Conservation (phyloP, 2,329 filamentous ascomycete species). For the Colletotrichum tamarilloi region DNA sequence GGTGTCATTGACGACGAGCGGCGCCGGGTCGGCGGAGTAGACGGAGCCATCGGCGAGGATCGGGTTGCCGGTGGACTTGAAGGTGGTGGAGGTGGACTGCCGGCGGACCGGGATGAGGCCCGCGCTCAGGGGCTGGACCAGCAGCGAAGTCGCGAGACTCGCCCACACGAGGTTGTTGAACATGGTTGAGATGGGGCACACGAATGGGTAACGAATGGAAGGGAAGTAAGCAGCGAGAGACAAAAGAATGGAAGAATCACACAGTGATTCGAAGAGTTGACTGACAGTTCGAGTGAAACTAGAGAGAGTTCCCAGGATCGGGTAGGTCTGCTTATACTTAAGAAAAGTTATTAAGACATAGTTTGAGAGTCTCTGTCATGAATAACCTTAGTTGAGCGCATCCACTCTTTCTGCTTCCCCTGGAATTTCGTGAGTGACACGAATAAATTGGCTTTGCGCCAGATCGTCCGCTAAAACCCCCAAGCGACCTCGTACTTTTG, state of each 20-base stretch:
- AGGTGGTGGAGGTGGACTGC: conserved; percentile 36
- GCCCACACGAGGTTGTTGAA: conserved; percentile 13
- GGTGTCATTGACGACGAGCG: conserved; percentile 48
- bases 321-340: neutral
- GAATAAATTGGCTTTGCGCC: conserved; percentile 13
- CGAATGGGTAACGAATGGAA: neutral
- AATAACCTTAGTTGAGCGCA: neutral
- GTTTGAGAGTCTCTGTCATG: neutral
- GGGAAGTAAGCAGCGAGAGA: too few species aligned
- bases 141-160: conserved; percentile 17
- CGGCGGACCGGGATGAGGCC: conserved; percentile 19
- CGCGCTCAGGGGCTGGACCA: conserved; percentile 20
- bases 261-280: neutral
- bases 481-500: neutral
- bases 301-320: neutral
- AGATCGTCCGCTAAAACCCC: neutral
- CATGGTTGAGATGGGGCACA: conserved; percentile 7
- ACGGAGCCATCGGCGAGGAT: conserved; percentile 50
- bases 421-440: conserved; percentile 16
- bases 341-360: neutral
- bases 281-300: neutral
- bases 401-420: conserved; percentile 21
- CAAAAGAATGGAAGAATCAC: neutral
- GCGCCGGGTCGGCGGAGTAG: conserved; percentile 52
- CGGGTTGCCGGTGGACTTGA: conserved; percentile 48